A percentile compares a stretch with the other conserved stretches of the same genome.
Evolutionary conservation across 768 basidiomycete species (phyloP).

Genomic region (Serpula lacrymans): DNA sequence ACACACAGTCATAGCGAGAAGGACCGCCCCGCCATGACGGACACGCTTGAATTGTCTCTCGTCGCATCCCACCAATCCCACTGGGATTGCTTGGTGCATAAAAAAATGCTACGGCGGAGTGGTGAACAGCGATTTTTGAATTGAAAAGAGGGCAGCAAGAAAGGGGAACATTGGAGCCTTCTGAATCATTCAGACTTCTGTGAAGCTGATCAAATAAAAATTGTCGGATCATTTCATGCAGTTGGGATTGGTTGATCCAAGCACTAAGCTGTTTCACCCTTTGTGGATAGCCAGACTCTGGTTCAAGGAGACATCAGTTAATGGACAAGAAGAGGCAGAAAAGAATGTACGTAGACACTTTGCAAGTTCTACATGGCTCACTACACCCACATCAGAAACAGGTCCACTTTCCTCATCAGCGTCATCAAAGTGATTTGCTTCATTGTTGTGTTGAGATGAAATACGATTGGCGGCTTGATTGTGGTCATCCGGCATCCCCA

Average conservation of each 20-base stretch:
- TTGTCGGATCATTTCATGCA: constrained; percentile 12
- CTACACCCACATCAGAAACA: constrained; percentile 1
- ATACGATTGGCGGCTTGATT: no score
- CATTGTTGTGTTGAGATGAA: no score
- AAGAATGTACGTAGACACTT: not conserved
- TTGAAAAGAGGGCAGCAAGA: constrained; percentile 15
- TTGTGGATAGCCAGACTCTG: constrained; percentile 8
- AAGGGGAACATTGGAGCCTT: constrained; percentile 6
- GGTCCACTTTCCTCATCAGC: constrained; percentile 9
- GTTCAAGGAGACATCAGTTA: no score
- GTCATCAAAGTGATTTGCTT: no score
- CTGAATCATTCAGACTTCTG: constrained; percentile 9
- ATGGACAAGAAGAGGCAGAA: not conserved
- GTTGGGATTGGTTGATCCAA: constrained; percentile 11
- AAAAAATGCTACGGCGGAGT: constrained; percentile 27
- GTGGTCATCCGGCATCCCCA: no score
- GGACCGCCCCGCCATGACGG: constrained; percentile 22
- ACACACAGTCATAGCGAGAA: constrained; percentile 26
- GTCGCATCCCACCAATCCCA: constrained; percentile 26
- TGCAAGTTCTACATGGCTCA: constrained; percentile 10
- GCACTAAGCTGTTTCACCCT: constrained; percentile 4
- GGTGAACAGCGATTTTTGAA: constrained; percentile 17
- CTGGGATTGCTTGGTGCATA: constrained; percentile 35
- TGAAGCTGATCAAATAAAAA: constrained; percentile 14
- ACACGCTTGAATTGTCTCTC: constrained; percentile 25